Base-by-base conservation (phyloP, 1,139 yeast genomes). In the Yamadazyma pseudoaaseri region DNA sequence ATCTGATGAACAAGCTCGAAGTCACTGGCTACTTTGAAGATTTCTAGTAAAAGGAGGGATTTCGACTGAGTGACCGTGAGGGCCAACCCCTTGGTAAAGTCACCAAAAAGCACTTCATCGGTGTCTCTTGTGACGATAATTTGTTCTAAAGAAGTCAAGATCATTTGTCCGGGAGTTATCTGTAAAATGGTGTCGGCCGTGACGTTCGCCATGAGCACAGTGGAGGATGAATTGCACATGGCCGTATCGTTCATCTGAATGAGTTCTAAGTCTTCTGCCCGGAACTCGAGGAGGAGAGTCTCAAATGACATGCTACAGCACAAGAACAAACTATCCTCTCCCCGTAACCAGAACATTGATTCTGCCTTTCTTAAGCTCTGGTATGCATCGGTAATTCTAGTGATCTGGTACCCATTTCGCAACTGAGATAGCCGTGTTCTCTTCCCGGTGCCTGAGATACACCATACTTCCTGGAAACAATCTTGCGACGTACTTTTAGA, bases 391-490 rank as follows among this genome's bases (percentile, higher is more conserved):
- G 60, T 50, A 16, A 34, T 38, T 24, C 65, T 52, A 4, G 48
- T 37, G 1, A 66, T 66, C 5, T 45, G 28, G 31, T 67, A 56
- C 0, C 81, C 81, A 22, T 48, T 34, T 31, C 66, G 54, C 5
- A 76, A 44, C 11, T 65, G 70, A 2, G 67, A 58, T 2, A 76
- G 36, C 20, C 62, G 60, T 3, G 73, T 53, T 31, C 65, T 49
- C 28, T 60, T 61, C 0, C 66, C 69, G 3, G 49, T 41, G 0
- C 79, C 79, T 5, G 75, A 60, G 3, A 73, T 54, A 3, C 71
- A 61, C 76, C 77, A 76, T 1, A 75, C 40, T 35, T 74, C 78
- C 26, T 65, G 61, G 12, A 52, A 48, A 5, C 55, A 42, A 24
- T 51, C 51, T 18, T 42, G 46, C 8, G 42, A 35, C 11, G 49